phyloP scores from a whole-genome alignment of 768 basidiomycete genomes.

The Tricholoma furcatifolium region DNA sequence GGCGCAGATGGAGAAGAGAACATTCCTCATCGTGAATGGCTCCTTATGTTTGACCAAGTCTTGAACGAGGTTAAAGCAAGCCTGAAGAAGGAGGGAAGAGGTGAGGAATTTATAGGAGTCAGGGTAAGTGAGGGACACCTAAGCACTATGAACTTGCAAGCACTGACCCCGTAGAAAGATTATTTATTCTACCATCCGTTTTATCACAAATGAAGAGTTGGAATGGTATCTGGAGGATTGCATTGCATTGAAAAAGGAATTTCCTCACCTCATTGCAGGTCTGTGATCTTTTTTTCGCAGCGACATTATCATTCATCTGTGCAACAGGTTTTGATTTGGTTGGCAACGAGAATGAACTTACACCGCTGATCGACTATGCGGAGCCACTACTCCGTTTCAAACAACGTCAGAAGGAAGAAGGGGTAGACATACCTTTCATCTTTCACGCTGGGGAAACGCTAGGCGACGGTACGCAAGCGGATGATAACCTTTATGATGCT shows the following conservation, averaged over 20 bases:
- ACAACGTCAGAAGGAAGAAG: constrained; percentile 51
- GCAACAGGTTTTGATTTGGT: constrained; percentile 73
- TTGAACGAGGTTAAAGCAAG: constrained; percentile 52
- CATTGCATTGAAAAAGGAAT: constrained; percentile 68
- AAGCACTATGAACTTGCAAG: background rate
- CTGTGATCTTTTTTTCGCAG: background rate
- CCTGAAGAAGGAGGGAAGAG: constrained; percentile 49
- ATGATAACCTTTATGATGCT: constrained; percentile 76
- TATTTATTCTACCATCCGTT: constrained; percentile 66
- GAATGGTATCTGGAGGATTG: constrained; percentile 75
- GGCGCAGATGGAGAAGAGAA: constrained; percentile 55
- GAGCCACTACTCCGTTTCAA: constrained; percentile 60
- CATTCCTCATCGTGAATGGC: constrained; percentile 59
- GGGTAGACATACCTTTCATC: constrained; percentile 70
- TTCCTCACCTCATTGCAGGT: constrained; percentile 73
- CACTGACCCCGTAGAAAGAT: constrained; percentile 40
- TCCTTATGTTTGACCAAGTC: constrained; percentile 50
- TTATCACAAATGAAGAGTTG: constrained; percentile 53
- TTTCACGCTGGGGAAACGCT: constrained; percentile 83
- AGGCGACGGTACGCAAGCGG: constrained; percentile 70
- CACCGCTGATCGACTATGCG: constrained; percentile 62
- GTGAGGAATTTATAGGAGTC: constrained; percentile 64
- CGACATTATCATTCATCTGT: background rate
- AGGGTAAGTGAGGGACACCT: constrained; percentile 37
- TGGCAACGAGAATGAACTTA: constrained; percentile 64